Evolutionary conservation across 495 filamentous ascomycete genomes (phyloP).

Genomic region (Lepraria neglecta): DNA sequence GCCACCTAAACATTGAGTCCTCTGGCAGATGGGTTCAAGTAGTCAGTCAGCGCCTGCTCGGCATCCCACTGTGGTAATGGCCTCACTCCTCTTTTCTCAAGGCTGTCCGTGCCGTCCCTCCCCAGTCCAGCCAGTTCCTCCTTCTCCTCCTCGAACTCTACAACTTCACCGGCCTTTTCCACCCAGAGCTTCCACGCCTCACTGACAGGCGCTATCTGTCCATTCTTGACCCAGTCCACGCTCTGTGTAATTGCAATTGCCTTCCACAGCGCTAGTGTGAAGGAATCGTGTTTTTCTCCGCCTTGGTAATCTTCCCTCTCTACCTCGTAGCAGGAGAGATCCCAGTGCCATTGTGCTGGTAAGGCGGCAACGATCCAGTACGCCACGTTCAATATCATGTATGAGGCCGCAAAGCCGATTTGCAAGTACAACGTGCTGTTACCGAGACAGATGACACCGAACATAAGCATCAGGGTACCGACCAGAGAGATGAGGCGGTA

Average conservation of each 20-base stretch:
- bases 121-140: not conserved
- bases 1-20: conserved; percentile 9
- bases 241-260: conserved; percentile 37
- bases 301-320: conserved; percentile 28
- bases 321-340: conserved; percentile 35
- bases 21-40: conserved; percentile 7
- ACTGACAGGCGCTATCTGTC: conserved; percentile 36
- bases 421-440: conserved; percentile 39
- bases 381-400: conserved; percentile 40
- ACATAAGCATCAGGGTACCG: conserved; percentile 44
- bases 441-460: conserved; percentile 41
- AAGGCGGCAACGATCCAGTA: conserved; percentile 45
- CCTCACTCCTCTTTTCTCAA: conserved; percentile 10
- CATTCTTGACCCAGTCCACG: conserved; percentile 34
- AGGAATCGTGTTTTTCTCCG: conserved; percentile 30
- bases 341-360: conserved; percentile 38
- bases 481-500: conserved; percentile 40
- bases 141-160: not conserved
- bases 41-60: conserved; percentile 17
- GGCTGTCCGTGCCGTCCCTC: not conserved
- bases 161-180: conserved; percentile 26
- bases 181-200: conserved; percentile 38
- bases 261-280: conserved; percentile 42
- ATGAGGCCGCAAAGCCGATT: conserved; percentile 38
- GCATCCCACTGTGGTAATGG: conserved; percentile 19